Percentiles rank a stretch among this genome's conserved stretches.
Evolutionary conservation across 306 rosid genomes (phyloP).

Genomic region (Pyrus bretschneideri): DNA sequence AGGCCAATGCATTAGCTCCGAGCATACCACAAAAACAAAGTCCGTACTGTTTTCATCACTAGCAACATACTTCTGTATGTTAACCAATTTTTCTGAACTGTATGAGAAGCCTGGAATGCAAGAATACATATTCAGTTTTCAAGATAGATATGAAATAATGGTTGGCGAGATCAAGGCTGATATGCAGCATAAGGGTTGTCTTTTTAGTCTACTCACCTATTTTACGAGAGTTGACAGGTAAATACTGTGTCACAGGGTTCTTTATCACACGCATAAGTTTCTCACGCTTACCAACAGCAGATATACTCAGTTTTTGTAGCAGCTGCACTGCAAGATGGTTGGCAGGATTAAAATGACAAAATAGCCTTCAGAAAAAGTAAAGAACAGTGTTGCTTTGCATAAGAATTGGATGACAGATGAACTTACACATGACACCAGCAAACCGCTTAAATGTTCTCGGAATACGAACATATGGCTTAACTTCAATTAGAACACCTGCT

Average conservation of each 20-base stretch:
- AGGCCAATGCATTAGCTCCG: background rate
- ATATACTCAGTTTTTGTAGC: slow-evolving; percentile 75
- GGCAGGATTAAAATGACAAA: slow-evolving; percentile 12
- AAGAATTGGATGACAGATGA: background rate
- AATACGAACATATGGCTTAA: slow-evolving; percentile 67
- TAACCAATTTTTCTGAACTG: slow-evolving; percentile 64
- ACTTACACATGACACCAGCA: slow-evolving; percentile 80
- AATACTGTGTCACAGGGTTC: slow-evolving; percentile 77
- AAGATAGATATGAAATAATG: background rate
- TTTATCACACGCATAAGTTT: slow-evolving; percentile 67
- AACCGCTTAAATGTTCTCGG: slow-evolving; percentile 92
- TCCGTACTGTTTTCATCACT: slow-evolving; percentile 20
- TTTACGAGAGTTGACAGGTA: slow-evolving; percentile 62
- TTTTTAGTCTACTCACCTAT: slow-evolving; percentile 38
- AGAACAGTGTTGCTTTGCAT: background rate
- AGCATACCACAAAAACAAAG: slow-evolving; percentile 81
- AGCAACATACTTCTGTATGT: slow-evolving; percentile 38
- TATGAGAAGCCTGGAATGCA: slow-evolving; percentile 50
- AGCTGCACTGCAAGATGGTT: slow-evolving; percentile 55
- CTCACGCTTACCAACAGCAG: slow-evolving; percentile 69
- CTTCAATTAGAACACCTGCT: slow-evolving; percentile 70
- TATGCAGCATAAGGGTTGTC: too few relatives aligned
- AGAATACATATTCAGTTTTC: background rate
- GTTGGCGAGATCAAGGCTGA: too few relatives aligned
- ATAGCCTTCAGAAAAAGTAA: background rate